phyloP scores from a whole-genome alignment of 2,329 filamentous ascomycete genomes.

The Penicillium olsonii region DNA sequence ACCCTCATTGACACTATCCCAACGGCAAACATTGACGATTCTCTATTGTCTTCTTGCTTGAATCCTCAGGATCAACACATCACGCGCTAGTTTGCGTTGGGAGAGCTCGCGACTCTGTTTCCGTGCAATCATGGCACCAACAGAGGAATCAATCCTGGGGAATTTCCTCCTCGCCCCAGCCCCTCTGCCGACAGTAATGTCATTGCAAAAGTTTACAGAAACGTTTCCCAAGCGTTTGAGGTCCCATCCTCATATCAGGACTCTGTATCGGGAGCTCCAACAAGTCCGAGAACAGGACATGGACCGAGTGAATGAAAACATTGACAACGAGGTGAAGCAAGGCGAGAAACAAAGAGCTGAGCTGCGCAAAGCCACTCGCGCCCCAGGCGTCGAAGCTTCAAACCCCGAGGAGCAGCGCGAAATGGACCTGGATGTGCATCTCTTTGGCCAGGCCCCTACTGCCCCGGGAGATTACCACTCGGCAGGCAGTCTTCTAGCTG shows the following conservation, averaged over 20 bases:
- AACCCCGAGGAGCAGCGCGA: slow-evolving; percentile 38
- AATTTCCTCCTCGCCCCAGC: slow-evolving; percentile 79
- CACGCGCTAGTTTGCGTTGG: neutral
- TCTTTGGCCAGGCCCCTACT: slow-evolving; percentile 56
- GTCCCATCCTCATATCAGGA: slow-evolving; percentile 65
- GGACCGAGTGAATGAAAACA: slow-evolving; percentile 64
- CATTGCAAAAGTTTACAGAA: slow-evolving; percentile 72
- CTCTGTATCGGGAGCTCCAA: slow-evolving; percentile 78
- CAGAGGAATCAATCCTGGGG: slow-evolving; percentile 72
- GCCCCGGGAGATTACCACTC: slow-evolving; percentile 57
- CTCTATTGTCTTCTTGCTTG: neutral
- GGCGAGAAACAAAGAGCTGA: slow-evolving; percentile 42
- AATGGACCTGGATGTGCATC: slow-evolving; percentile 54
- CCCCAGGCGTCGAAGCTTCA: slow-evolving; percentile 36
- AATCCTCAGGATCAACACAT: neutral
- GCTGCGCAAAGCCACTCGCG: slow-evolving; percentile 34
- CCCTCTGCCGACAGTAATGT: slow-evolving; percentile 70
- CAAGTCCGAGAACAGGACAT: slow-evolving; percentile 69
- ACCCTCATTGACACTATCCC: neutral
- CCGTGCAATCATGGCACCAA: slow-evolving; percentile 64
- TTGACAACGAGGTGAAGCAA: slow-evolving; percentile 39
- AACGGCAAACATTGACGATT: too few species aligned
- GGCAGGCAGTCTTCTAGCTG: slow-evolving; percentile 64
- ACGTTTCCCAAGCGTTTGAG: slow-evolving; percentile 72
- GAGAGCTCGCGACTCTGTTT: neutral